Evolutionary conservation across 2,329 filamentous ascomycete genomes (phyloP), one percentile per base, ranked within the genome.

Genomic region (Talaromyces sp.): DNA sequence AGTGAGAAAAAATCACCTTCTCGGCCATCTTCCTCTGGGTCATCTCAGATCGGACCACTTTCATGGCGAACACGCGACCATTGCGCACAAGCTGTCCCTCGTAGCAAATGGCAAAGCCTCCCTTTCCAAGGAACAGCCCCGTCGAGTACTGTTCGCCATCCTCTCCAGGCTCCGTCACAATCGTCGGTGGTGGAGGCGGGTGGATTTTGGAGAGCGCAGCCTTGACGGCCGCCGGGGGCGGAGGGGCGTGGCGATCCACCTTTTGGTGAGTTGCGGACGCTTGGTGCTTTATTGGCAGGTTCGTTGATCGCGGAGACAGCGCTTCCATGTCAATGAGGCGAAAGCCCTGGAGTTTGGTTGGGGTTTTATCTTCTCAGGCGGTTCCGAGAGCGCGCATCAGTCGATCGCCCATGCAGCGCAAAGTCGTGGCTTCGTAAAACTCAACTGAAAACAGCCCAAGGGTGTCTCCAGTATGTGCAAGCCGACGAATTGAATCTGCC

Each of bases 81-180:
- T 79, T 80, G 42, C 75, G 73, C 62, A 72, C 66, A 55, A 80
- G 66, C 47, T 73, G 74, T 2, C 79, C 80, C 66, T 82, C 78
- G 60, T 81, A 81, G 61, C 80, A 82, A 19, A 82, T 75, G 3
- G 80, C 80, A 68, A 82, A 82, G 0, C 80, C 80, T 42, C 80
- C 80, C 68, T 81, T 81, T 0, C 80, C 80, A 19, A 82, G 67
- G 59, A 80, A 80, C 28, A 65, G 72, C 11, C 80, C 80, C 1
- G 77, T 79, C 2, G 73, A 66, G 63, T 81, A 82, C 63, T 73
- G 73, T 66, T 82, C 79, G 22, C 75, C 75, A 59, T 75, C 69
- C 33, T 75, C 72, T 22, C 73, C 78, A 5, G 80, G 80, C 63
- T 82, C 80, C 30, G 71, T 67, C 13, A 82, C 75, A 55, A 77